Evolutionary conservation across 2,329 filamentous ascomycete species (phyloP).

Genomic region (Calonectria pseudoreteaudii): DNA sequence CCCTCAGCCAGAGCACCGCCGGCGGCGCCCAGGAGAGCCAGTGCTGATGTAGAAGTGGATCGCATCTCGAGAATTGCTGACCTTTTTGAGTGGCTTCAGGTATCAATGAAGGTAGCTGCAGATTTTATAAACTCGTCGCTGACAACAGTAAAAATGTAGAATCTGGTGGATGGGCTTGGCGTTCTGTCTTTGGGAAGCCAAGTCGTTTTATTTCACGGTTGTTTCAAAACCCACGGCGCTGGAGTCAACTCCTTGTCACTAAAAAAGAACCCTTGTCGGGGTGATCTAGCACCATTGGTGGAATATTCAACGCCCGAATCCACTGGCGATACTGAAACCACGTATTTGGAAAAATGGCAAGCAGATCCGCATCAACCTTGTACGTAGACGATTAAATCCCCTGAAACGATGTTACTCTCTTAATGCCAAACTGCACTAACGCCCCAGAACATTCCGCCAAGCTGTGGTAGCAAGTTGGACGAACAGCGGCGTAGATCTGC

Average conservation of each 20-base stretch:
- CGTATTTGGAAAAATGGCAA: not conserved
- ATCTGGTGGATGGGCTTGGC: not conserved
- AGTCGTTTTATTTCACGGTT: not conserved
- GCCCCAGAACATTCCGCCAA: not conserved
- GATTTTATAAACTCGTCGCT: not conserved
- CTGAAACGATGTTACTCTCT: not conserved
- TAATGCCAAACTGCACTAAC: not conserved
- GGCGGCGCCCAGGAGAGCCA: slow-evolving; percentile 12
- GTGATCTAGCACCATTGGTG: not conserved
- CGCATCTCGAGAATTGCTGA: not conserved
- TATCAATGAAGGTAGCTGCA: no score
- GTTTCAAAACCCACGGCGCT: not conserved
- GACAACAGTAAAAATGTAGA: not conserved
- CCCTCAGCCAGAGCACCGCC: slow-evolving; percentile 11
- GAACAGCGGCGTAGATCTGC: not conserved
- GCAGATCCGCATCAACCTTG: not conserved
- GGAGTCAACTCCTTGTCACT: not conserved
- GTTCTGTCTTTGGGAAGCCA: not conserved
- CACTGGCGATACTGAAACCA: not conserved
- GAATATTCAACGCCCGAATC: not conserved
- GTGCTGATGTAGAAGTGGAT: not conserved
- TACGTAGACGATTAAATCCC: not conserved
- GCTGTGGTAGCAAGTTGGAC: not conserved
- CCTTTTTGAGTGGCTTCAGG: not conserved
- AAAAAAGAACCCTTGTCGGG: not conserved